Evolutionary conservation across 208 protist genomes (phyloP).

Genomic region (Naegleria lovaniensis): DNA sequence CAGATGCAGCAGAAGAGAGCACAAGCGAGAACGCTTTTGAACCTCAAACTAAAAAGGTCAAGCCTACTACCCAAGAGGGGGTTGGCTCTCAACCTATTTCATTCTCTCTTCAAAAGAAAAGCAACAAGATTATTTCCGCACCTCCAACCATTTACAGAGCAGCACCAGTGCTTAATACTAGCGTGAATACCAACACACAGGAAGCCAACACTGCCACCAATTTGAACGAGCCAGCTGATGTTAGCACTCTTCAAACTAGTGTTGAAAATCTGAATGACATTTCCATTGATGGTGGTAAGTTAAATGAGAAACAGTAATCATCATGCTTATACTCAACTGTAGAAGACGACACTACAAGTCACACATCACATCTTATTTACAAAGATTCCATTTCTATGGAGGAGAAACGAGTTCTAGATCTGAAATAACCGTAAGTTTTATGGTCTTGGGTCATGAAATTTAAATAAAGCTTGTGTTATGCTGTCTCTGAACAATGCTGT

Average conservation of each 20-base stretch:
- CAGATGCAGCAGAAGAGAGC: neutral
- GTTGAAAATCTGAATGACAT: neutral
- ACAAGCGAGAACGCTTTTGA: neutral
- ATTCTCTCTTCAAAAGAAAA: neutral
- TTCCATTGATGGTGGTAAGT: neutral
- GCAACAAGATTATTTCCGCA: neutral
- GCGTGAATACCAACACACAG: too few species aligned
- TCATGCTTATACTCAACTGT: neutral
- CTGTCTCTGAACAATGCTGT: too few species aligned
- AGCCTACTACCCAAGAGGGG: neutral
- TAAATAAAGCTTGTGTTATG: neutral
- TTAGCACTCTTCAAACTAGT: neutral
- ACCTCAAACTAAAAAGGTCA: neutral
- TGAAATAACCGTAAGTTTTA: neutral
- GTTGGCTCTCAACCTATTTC: neutral
- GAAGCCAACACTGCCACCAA: too few species aligned
- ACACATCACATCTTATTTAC: neutral
- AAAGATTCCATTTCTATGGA: neutral
- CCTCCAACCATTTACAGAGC: neutral
- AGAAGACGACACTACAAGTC: too few species aligned
- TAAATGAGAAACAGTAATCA: neutral
- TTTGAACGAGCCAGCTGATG: neutral
- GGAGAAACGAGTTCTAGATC: neutral
- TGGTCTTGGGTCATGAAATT: neutral
- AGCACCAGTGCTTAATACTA: neutral